Evolutionary conservation across 1,284 basidiomycete genomes (phyloP).

Genomic region (Sporisorium reilianum): DNA sequence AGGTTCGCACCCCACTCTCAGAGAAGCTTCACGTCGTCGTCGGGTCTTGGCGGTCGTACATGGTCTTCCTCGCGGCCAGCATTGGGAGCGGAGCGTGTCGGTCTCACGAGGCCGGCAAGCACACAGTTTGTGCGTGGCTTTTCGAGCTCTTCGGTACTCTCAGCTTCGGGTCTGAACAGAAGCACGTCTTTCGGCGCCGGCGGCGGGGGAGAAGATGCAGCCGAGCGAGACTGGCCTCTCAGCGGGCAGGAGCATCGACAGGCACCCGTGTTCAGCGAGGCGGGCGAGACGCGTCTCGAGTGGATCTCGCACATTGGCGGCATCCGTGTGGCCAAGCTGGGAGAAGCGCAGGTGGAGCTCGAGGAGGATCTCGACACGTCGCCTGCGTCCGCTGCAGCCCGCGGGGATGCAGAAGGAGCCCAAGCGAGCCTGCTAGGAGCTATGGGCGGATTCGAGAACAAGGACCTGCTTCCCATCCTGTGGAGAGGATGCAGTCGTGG

Average conservation of each 20-base stretch:
- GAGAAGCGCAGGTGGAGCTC: constrained; percentile 36
- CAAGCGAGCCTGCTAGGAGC: constrained; percentile 37
- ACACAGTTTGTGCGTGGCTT: constrained; percentile 45
- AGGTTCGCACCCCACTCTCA: constrained; percentile 22
- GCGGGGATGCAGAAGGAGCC: neutral
- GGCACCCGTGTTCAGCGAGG: constrained; percentile 53
- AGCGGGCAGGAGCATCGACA: constrained; percentile 39
- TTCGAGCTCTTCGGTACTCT: constrained; percentile 35
- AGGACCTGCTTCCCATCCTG: constrained; percentile 47
- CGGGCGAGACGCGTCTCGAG: constrained; percentile 58
- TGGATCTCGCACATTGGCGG: constrained; percentile 67
- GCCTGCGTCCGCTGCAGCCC: neutral
- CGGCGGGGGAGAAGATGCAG: neutral
- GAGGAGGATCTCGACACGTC: constrained; percentile 2
- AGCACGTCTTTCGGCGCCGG: constrained; percentile 22
- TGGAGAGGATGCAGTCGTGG: constrained; percentile 53
- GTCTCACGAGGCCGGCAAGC: constrained; percentile 24
- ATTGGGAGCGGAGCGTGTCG: constrained; percentile 15
- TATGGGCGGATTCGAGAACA: constrained; percentile 41
- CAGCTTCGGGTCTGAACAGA: constrained; percentile 35
- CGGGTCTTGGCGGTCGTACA: constrained; percentile 17
- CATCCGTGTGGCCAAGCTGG: constrained; percentile 51
- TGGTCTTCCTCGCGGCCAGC: constrained; percentile 22
- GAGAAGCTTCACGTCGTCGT: constrained; percentile 19
- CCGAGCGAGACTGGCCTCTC: constrained; percentile 47